Evolutionary conservation across 176 grass and related monocot species (phyloP).

Genomic region (Tuctoria greenei): DNA sequence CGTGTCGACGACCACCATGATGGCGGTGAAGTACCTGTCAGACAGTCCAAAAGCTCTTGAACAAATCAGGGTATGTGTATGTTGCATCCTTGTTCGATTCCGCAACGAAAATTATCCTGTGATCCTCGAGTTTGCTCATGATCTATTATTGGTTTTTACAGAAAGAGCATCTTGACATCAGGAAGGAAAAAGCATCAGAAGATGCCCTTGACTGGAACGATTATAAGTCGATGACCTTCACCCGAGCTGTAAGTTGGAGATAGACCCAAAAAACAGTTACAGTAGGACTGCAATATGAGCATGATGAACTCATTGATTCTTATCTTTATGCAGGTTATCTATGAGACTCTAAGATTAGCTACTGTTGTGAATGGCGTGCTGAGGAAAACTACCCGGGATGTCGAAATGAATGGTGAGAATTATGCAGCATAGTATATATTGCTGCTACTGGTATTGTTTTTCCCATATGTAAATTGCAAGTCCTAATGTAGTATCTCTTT

Average conservation of each 20-base stretch:
- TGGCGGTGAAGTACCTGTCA: constrained; percentile 90
- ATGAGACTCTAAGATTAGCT: constrained; percentile 90
- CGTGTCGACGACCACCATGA: constrained; percentile 93
- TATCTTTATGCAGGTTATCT: constrained; percentile 58
- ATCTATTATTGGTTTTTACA: constrained; percentile 37
- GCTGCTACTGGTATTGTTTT: not conserved
- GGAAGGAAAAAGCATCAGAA: constrained; percentile 48
- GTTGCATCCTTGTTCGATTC: constrained; percentile 5
- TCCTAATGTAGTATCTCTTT: constrained; percentile 32
- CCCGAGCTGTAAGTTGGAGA: constrained; percentile 67
- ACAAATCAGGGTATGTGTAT: constrained; percentile 55
- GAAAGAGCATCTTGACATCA: constrained; percentile 80
- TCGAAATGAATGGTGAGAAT: constrained; percentile 81
- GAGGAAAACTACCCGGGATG: constrained; percentile 91
- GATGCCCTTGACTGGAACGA: constrained; percentile 68
- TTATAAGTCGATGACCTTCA: constrained; percentile 93
- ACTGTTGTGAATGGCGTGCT: constrained; percentile 93
- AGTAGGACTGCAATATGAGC: not conserved
- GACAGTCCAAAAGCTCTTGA: constrained; percentile 72
- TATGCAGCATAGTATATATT: not conserved
- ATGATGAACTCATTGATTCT: constrained; percentile 16
- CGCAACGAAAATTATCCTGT: not conserved
- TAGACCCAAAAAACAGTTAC: not conserved
- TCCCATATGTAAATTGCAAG: not conserved
- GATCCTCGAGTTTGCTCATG: not conserved